These are phyloP conservation scores for Omphalotus guepiniiformis DNA, from an alignment of 768 basidiomycete genomes.

Conservation along the genomic window DNA sequence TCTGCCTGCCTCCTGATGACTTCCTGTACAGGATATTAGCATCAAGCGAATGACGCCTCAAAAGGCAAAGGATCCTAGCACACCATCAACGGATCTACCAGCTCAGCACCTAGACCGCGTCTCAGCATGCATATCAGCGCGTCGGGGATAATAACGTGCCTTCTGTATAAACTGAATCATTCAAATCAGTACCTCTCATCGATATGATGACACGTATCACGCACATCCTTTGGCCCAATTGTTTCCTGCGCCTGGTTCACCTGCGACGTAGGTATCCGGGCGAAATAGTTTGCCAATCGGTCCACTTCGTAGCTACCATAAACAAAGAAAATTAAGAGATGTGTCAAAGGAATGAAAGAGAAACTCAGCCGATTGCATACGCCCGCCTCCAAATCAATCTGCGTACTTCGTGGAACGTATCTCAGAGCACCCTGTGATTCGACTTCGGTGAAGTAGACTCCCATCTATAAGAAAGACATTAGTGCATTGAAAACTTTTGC, in stretches of 20 bases:
- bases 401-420: conserved; percentile 88
- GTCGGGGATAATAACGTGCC: conserved; percentile 35
- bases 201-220: conserved; percentile 22
- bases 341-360: conserved; percentile 1
- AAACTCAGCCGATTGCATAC: conserved; percentile 71
- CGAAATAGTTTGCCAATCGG: conserved; percentile 72
- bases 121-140: not conserved
- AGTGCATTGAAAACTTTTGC: not conserved
- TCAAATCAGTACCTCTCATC: not conserved
- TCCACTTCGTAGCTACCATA: conserved; percentile 58
- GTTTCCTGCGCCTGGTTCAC: conserved; percentile 71
- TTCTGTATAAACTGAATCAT: conserved; percentile 74
- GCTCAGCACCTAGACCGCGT: conserved; percentile 67
- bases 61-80: conserved; percentile 5
- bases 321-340: not conserved
- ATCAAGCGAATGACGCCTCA: not conserved
- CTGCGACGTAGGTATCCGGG: conserved; percentile 80
- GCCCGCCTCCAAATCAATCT: conserved; percentile 86
- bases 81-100: conserved; percentile 80
- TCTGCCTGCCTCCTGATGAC: conserved; percentile 79
- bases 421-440: conserved; percentile 48
- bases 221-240: conserved; percentile 95
- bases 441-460: conserved; percentile 80
- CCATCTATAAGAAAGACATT: conserved; percentile 42
- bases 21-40: conserved; percentile 55